phyloP scores from a whole-genome alignment of 225 moss, liverwort and hornwort species.

The Rhytidiadelphus loreus region DNA sequence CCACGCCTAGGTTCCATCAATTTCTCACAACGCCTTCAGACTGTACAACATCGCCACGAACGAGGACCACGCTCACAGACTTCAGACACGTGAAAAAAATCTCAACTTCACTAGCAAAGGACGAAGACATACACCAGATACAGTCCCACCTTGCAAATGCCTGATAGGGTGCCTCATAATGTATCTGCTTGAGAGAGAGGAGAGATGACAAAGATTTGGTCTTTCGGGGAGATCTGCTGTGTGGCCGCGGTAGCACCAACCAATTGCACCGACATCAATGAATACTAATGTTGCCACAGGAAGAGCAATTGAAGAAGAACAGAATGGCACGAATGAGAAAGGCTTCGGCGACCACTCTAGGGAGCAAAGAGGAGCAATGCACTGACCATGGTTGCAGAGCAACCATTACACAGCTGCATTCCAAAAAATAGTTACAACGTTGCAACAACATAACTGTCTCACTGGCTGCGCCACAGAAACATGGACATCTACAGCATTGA shows the following conservation, averaged over 20 bases:
- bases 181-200: slow-evolving; percentile 34
- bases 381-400: background rate
- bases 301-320: slow-evolving; percentile 2
- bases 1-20: background rate
- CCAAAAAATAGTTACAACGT: background rate
- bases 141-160: slow-evolving; percentile 63
- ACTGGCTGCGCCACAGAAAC: background rate
- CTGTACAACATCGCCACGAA: background rate
- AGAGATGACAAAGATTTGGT: slow-evolving; percentile 40
- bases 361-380: background rate
- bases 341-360: slow-evolving; percentile 3
- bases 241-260: slow-evolving; percentile 29
- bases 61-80: background rate
- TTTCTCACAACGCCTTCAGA: background rate
- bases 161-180: slow-evolving; percentile 57
- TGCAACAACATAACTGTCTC: background rate
- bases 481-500: background rate
- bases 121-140: slow-evolving; percentile 24
- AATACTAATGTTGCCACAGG: slow-evolving; percentile 14
- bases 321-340: slow-evolving; percentile 11
- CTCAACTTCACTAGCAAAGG: slow-evolving; percentile 13
- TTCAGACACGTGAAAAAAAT: background rate
- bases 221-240: slow-evolving; percentile 30
- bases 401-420: background rate
- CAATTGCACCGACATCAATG: slow-evolving; percentile 33